These are phyloP conservation scores for Malbranchea zuffiana DNA, from an alignment of 2,329 filamentous ascomycete genomes.

Conservation along the genomic window DNA sequence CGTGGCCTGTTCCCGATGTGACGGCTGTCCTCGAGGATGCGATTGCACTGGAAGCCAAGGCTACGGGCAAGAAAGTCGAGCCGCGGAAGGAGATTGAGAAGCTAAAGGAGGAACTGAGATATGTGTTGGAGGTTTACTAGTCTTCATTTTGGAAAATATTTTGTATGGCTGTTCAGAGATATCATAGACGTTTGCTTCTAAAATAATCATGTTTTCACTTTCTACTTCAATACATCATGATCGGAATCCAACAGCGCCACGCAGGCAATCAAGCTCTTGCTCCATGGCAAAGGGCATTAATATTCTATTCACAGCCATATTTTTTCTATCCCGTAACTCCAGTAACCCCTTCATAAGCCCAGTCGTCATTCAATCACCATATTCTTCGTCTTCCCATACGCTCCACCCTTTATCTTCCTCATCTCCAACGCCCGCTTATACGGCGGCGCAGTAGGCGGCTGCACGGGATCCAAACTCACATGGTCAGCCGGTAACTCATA, in stretches of 20 bases:
- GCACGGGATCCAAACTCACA: conserved; percentile 79
- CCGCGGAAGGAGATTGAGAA: conserved; percentile 85
- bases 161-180: too few relatives aligned
- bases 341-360: too few relatives aligned
- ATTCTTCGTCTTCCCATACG: conserved; percentile 59
- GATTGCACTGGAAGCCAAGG: conserved; percentile 63
- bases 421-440: conserved; percentile 87
- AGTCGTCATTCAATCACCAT: conserved; percentile 4
- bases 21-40: conserved; percentile 90
- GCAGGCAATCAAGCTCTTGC: neutral
- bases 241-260: neutral
- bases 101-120: conserved; percentile 87
- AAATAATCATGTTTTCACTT: neutral
- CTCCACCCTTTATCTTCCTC: conserved; percentile 62
- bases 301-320: too few relatives aligned
- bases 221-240: too few relatives aligned
- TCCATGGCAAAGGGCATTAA: neutral
- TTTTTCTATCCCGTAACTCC: too few relatives aligned
- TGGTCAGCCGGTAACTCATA: conserved; percentile 80
- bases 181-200: neutral
- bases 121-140: conserved; percentile 95
- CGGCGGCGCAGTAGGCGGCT: conserved; percentile 89
- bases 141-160: neutral
- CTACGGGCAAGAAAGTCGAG: conserved; percentile 64
- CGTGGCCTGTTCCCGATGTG: conserved; percentile 96